Conservation (phyloP, 257 asterid genomes). For the Gentiana macrophylla region DNA sequence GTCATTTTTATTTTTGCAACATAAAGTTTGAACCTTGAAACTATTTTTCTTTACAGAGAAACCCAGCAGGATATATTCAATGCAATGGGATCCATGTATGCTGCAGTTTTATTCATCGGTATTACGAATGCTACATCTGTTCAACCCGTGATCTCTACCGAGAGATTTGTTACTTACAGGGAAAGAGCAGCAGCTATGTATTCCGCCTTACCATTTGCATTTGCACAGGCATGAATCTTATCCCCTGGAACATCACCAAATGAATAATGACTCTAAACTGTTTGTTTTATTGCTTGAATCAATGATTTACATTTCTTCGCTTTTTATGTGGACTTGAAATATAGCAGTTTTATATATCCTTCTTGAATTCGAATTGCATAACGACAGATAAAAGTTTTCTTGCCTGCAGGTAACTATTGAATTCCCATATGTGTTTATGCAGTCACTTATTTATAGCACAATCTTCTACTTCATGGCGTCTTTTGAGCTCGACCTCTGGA, state of each 20-base stretch:
- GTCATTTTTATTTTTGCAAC: too few species aligned
- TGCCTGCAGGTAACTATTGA: constrained; percentile 63
- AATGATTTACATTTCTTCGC: too few species aligned
- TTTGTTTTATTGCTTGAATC: too few species aligned
- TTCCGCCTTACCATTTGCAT: constrained; percentile 85
- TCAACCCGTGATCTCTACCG: constrained; percentile 84
- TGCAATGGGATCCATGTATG: constrained; percentile 93
- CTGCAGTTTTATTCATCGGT: constrained; percentile 76
- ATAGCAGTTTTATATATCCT: too few species aligned
- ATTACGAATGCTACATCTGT: constrained; percentile 76
- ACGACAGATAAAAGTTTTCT: too few species aligned
- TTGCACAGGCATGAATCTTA: constrained; percentile 21
- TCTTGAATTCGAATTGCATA: too few species aligned
- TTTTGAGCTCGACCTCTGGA: constrained; percentile 52
- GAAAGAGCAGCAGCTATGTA: constrained; percentile 95
- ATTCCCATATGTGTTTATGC: constrained; percentile 64
- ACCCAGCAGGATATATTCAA: constrained; percentile 79
- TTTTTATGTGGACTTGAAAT: too few species aligned
- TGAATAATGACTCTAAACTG: too few species aligned
- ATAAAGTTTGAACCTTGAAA: too few species aligned
- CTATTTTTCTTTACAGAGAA: constrained; percentile 29
- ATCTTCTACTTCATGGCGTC: constrained; percentile 72
- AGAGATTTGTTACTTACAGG: constrained; percentile 77
- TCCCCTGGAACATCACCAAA: too few species aligned
- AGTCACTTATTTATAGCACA: constrained; percentile 51